Evolutionary conservation across 768 basidiomycete genomes (phyloP), one percentile per base, ranked within the genome.

Genomic region (Pluteus cervinus): DNA sequence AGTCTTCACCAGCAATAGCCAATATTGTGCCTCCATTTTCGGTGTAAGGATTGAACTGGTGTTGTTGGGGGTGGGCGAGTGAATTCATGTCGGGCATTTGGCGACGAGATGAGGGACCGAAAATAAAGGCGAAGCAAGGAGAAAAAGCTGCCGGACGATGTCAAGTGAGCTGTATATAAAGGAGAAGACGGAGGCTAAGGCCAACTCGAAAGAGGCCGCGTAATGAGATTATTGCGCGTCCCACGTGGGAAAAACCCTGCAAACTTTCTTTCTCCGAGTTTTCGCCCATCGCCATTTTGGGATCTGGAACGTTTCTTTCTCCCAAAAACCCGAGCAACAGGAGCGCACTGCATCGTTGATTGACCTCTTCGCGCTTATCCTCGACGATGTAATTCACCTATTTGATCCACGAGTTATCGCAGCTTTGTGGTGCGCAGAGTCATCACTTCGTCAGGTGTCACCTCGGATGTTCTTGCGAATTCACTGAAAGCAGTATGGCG

Each of bases 11-110:
- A 4, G 93, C 90, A 56, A 98, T 88, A 54, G 88, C 88, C 51
- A 99, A 80, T 63, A 97, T 94, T 14, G 93, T 92, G 18, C 96
- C 94, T 21, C 94, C 94, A 50, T 97, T 97, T 49, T 90, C 80
- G 2, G 81, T 71, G 75, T 96, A 94, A 0, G 91, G 91, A 53
- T 88, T 82, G 67, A 94, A 93, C 28, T 71, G 68, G 31, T 76
- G 66, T 48, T 81, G 71, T 40, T 76, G 73, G 24, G 63, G 63
- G 30, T 61, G 57, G 2, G 60, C 49, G 29, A 62, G 40, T 16
- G 65, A 56, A 30, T 63, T 50, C 58, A 67, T 67, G 45, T 57
- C 62, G 20, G 58, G 58, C 61, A 66, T 66, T 33, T 23, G 28
- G 39, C 24, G 29, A 39, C 42, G 24, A 29, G 28, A 28, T 31